A percentile compares a stretch with the other conserved stretches of the same genome.
Conservation (phyloP, 2,329 filamentous ascomycete species). For the Colletotrichum costaricense region DNA sequence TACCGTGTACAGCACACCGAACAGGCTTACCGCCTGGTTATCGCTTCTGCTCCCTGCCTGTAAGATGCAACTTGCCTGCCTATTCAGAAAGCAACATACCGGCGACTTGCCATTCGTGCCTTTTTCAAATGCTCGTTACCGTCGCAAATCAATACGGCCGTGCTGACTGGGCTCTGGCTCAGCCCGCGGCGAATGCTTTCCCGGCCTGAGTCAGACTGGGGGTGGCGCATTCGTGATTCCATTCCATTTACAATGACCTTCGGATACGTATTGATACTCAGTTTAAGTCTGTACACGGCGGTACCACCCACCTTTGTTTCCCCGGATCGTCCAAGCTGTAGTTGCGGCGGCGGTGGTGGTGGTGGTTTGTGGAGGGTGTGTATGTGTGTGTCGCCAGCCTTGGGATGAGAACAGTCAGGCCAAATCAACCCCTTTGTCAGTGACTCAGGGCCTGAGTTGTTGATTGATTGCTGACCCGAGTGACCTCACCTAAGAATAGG, state of each 20-base stretch:
- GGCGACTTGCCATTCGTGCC: not conserved
- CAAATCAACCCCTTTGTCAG: conserved; percentile 14
- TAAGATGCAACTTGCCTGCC: not conserved
- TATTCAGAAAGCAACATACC: not conserved
- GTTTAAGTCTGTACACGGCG: not conserved
- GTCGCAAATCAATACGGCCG: conserved; percentile 5
- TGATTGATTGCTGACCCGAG: not conserved
- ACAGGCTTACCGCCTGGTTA: conserved; percentile 7
- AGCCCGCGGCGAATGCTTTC: conserved; percentile 20
- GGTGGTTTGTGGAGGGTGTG: not conserved
- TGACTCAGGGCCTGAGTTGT: not conserved
- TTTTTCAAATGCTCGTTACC: not conserved
- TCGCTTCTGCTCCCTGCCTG: not conserved
- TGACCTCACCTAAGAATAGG: conserved; percentile 2
- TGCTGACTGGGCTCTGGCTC: conserved; percentile 6
- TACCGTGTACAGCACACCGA: not conserved
- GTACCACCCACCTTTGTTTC: conserved; percentile 17
- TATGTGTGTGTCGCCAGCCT: not conserved
- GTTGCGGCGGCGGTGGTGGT: not conserved
- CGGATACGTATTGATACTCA: not conserved
- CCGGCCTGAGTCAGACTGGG: conserved; percentile 33
- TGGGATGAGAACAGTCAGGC: conserved; percentile 23
- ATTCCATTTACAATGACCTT: conserved; percentile 3
- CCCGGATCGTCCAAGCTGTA: conserved; percentile 26
- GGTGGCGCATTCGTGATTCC: conserved; percentile 22